These are phyloP conservation scores for Phanerodontia chrysosporium DNA, from an alignment of 768 basidiomycete genomes.

Conservation along the genomic window DNA sequence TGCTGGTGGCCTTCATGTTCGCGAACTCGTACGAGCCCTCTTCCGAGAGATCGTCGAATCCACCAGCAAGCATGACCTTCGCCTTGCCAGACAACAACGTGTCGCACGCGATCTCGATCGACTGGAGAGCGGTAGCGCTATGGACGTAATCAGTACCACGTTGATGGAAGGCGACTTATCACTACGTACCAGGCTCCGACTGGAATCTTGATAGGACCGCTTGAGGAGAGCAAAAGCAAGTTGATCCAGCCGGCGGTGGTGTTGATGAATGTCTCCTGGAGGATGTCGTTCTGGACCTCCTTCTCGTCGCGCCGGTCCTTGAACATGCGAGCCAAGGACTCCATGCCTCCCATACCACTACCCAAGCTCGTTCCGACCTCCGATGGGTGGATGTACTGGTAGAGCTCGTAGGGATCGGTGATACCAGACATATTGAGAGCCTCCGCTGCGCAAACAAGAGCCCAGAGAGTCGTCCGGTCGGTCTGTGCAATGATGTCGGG, in stretches of 20 bases:
- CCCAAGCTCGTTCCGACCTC: slow-evolving; percentile 94
- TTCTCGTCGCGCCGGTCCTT: slow-evolving; percentile 97
- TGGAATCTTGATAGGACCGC: slow-evolving; percentile 97
- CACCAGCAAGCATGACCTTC: slow-evolving; percentile 98
- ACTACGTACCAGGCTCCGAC: slow-evolving; percentile 89
- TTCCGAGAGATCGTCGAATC: slow-evolving; percentile 96
- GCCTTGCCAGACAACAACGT: slow-evolving; percentile 93
- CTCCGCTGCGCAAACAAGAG: slow-evolving; percentile 90
- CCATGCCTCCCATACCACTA: slow-evolving; percentile 96
- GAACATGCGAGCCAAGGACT: slow-evolving; percentile 93
- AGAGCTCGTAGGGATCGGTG: slow-evolving; percentile 96
- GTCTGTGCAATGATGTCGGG: slow-evolving; percentile 93
- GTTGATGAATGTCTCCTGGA: slow-evolving; percentile 99
- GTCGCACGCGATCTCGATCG: slow-evolving; percentile 96
- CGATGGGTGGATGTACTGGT: slow-evolving; percentile 94
- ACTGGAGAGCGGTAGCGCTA: slow-evolving; percentile 96
- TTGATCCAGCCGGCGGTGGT: slow-evolving; percentile 99
- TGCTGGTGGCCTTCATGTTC: slow-evolving; percentile 99
- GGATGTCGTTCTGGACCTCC: slow-evolving; percentile 96
- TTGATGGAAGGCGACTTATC: not conserved
- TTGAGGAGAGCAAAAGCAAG: slow-evolving; percentile 88
- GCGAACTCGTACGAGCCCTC: slow-evolving; percentile 99
- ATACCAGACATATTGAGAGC: slow-evolving; percentile 96
- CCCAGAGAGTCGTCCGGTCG: slow-evolving; percentile 92
- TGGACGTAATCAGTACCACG: not conserved